Conservation (phyloP, 208 protist genomes). For the Trypanosoma caninum region DNA sequence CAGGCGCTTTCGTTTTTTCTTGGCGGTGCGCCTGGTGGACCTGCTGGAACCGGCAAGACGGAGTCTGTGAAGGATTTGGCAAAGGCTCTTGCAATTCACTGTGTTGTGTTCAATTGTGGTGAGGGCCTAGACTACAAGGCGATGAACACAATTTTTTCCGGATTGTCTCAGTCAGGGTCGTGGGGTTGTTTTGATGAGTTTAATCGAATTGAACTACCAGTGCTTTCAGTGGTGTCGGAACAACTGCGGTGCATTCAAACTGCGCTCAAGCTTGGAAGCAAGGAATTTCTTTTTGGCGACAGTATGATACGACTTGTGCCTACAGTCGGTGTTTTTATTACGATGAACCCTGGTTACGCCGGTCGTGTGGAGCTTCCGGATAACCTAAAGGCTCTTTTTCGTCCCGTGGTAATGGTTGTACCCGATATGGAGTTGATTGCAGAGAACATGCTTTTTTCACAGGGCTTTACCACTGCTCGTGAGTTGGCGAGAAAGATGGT, state of each 20-base stretch:
- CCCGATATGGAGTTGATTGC: slow-evolving; percentile 98
- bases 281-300: slow-evolving; percentile 92
- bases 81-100: slow-evolving; percentile 96
- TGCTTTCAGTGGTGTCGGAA: slow-evolving; percentile 98
- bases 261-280: slow-evolving; percentile 83
- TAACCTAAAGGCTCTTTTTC: slow-evolving; percentile 99
- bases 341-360: slow-evolving; percentile 99
- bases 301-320: slow-evolving; percentile 85
- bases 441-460: slow-evolving; percentile 99
- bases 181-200: slow-evolving; percentile 99
- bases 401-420: slow-evolving; percentile 98
- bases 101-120: slow-evolving; percentile 98
- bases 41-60: slow-evolving; percentile 96
- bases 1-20: slow-evolving; percentile 97
- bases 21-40: slow-evolving; percentile 94
- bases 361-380: slow-evolving; percentile 98
- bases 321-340: slow-evolving; percentile 98
- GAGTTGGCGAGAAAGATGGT: slow-evolving; percentile 99
- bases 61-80: slow-evolving; percentile 99
- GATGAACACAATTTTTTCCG: slow-evolving; percentile 98
- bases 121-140: slow-evolving; percentile 99
- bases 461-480: slow-evolving; percentile 95
- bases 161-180: slow-evolving; percentile 95
- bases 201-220: slow-evolving; percentile 98
- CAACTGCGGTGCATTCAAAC: slow-evolving; percentile 98